Base-by-base conservation (phyloP, 2,329 filamentous ascomycete species). In the Scolecobasidium constrictum region DNA sequence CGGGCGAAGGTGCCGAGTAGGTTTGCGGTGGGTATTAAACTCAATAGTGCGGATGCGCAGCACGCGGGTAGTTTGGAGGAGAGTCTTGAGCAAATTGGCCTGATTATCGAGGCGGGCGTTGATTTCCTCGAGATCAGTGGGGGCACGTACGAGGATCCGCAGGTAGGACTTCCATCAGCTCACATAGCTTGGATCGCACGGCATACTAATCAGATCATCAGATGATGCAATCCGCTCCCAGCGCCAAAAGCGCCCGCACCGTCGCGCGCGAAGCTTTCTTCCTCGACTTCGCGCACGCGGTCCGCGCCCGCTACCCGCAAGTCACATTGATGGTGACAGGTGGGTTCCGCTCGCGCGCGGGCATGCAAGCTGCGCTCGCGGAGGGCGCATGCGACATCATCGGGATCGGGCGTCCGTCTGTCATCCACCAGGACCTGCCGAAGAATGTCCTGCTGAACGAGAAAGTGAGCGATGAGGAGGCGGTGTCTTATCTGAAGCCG, bases 291-390 rank as follows among this genome's bases (percentile, higher is more conserved):
- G 75, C 75, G 0, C 67, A 78, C 46, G 51, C 56, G 47, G 68
- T 80, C 53, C 58, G 69, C 19, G 55, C 69, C 31, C 57, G 54
- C 9, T 55, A 74, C 35, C 61, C 48, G 1, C 68, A 72, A 55
- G 79, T 74, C 0, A 74, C 68, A 53, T 66, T 64, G 1, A 80
- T 76, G 49, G 61, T 80, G 31, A 78, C 74, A 0, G 77, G 76
- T 17, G 77, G 76, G 1, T 60, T 81, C 47, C 66, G 71, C 43
- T 71, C 69, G 1, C 68, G 65, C 0, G 60, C 58, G 16, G 77
- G 68, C 3, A 79, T 81, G 76, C 69, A 72, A 12, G 58, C 64
- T 16, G 75, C 73, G 0, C 61, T 81, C 3, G 31, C 31, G 3
- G 40, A 43, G n/a, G 51, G 71, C 2, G 66, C 66, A 0, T 71